These are phyloP conservation scores for Kandelia obovata DNA, from an alignment of 345 rosid species.

Conservation along the genomic window DNA sequence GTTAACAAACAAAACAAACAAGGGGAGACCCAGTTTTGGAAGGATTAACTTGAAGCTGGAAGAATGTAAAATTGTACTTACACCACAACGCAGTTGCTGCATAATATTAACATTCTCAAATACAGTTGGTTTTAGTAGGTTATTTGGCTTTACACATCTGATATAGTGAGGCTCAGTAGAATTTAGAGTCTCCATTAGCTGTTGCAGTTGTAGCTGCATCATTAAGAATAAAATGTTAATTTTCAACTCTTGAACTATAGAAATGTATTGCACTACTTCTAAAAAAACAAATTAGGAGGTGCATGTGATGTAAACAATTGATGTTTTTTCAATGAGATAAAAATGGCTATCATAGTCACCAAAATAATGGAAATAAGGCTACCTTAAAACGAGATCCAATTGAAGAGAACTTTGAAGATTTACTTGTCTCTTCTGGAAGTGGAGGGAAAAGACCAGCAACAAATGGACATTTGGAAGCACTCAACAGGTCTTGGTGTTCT, in stretches of 20 bases:
- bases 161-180: conserved; percentile 95
- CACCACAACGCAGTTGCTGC: conserved; percentile 95
- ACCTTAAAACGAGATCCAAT: conserved; percentile 97
- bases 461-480: conserved; percentile 73
- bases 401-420: conserved; percentile 91
- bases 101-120: conserved; percentile 91
- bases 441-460: conserved; percentile 90
- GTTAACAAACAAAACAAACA: conserved; percentile 5
- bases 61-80: conserved; percentile 39
- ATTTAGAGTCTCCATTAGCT: conserved; percentile 80
- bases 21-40: neutral
- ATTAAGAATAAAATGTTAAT: conserved; percentile 24
- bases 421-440: conserved; percentile 78
- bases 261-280: neutral
- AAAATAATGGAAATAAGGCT: conserved; percentile 13
- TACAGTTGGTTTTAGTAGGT: conserved; percentile 80
- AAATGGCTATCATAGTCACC: neutral
- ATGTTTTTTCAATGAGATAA: neutral
- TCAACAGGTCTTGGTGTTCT: conserved; percentile 86
- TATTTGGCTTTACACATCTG: conserved; percentile 97
- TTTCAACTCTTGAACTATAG: conserved; percentile 12
- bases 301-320: neutral
- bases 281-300: conserved; percentile 1
- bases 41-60: conserved; percentile 14
- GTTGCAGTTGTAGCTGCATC: conserved; percentile 82